Percentiles rank a stretch among this genome's conserved stretches.
Conservation (phyloP, 495 filamentous ascomycete species). For the Penicillium goetzii region DNA sequence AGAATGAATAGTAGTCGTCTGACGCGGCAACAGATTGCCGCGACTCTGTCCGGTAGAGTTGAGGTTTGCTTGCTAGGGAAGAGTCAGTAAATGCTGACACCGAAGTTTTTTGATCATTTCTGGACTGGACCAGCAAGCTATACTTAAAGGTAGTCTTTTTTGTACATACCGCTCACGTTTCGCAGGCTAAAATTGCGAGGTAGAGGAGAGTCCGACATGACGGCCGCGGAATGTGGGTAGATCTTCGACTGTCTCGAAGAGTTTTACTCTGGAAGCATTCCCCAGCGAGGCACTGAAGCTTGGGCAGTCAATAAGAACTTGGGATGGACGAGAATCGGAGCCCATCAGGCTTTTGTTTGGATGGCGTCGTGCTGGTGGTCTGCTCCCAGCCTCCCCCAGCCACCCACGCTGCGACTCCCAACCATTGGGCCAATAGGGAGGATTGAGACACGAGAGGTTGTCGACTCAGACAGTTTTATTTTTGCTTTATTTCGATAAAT, state of each 20-base stretch:
- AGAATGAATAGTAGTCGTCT: slow-evolving; percentile 71
- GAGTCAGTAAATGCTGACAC: slow-evolving; percentile 13
- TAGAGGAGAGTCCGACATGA: slow-evolving; percentile 25
- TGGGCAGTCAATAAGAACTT: slow-evolving; percentile 22
- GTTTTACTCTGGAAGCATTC: slow-evolving; percentile 34
- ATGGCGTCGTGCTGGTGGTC: slow-evolving; percentile 26
- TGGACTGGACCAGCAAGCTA: background rate
- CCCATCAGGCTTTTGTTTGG: slow-evolving; percentile 32
- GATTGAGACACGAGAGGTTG: slow-evolving; percentile 27
- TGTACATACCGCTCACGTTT: slow-evolving; percentile 37
- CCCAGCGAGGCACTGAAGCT: slow-evolving; percentile 19
- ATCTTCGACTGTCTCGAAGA: slow-evolving; percentile 18
- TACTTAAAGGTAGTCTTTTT: slow-evolving; percentile 3
- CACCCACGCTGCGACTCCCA: slow-evolving; percentile 19
- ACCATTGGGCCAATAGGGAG: slow-evolving; percentile 28
- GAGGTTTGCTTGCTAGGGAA: slow-evolving; percentile 54
- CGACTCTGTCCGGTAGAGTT: slow-evolving; percentile 56
- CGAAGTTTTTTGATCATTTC: background rate
- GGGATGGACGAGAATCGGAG: slow-evolving; percentile 14
- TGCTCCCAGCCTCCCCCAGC: slow-evolving; percentile 40
- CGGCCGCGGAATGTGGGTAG: slow-evolving; percentile 25
- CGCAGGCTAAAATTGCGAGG: slow-evolving; percentile 38
- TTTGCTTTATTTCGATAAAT: slow-evolving; percentile 21
- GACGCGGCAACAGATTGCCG: slow-evolving; percentile 66
- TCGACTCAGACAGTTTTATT: slow-evolving; percentile 19